phyloP scores from a whole-genome alignment of 2,329 filamentous ascomycete species.

The Aureobasidium namibiae region DNA sequence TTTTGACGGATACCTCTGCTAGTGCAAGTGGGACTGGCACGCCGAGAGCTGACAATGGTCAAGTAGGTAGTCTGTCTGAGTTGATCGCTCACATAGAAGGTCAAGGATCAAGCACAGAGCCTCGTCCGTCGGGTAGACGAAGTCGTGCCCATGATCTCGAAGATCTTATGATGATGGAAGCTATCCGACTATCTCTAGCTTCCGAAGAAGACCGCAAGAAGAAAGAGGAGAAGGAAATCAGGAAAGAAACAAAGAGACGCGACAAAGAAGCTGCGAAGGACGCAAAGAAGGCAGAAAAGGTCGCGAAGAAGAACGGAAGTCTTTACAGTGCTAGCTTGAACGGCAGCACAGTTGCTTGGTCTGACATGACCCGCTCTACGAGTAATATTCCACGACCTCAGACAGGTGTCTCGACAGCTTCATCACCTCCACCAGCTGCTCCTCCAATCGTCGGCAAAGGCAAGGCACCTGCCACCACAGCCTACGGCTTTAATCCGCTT shows the following conservation, averaged over 20 bases:
- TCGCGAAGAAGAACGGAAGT: slow-evolving; percentile 54
- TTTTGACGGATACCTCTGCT: slow-evolving; percentile 41
- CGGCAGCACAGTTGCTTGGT: slow-evolving; percentile 27
- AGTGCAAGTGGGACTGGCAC: slow-evolving; percentile 38
- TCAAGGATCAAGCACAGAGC: slow-evolving; percentile 15
- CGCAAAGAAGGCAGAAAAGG: slow-evolving; percentile 60
- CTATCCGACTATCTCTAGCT: slow-evolving; percentile 81
- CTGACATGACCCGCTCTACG: slow-evolving; percentile 26
- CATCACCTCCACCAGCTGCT: slow-evolving; percentile 22
- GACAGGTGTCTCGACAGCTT: slow-evolving; percentile 8
- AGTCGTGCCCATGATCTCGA: slow-evolving; percentile 78
- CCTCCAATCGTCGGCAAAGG: slow-evolving; percentile 34
- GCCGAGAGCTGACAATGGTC: slow-evolving; percentile 28
- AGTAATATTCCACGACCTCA: slow-evolving; percentile 45
- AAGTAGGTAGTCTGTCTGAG: slow-evolving; percentile 25
- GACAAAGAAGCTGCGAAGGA: slow-evolving; percentile 65
- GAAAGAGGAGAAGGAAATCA: slow-evolving; percentile 71
- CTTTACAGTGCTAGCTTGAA: slow-evolving; percentile 39
- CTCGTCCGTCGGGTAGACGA: slow-evolving; percentile 46
- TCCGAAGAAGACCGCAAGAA: slow-evolving; percentile 87
- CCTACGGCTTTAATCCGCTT: slow-evolving; percentile 34
- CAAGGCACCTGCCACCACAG: slow-evolving; percentile 37
- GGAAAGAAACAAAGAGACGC: slow-evolving; percentile 75
- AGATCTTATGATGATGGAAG: slow-evolving; percentile 98
- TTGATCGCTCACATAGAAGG: slow-evolving; percentile 25